Percentiles rank a stretch among this genome's conserved stretches.
These are phyloP conservation scores for Candolleomyces efflorescens DNA, from an alignment of 768 basidiomycete species.

Conservation along the genomic window DNA sequence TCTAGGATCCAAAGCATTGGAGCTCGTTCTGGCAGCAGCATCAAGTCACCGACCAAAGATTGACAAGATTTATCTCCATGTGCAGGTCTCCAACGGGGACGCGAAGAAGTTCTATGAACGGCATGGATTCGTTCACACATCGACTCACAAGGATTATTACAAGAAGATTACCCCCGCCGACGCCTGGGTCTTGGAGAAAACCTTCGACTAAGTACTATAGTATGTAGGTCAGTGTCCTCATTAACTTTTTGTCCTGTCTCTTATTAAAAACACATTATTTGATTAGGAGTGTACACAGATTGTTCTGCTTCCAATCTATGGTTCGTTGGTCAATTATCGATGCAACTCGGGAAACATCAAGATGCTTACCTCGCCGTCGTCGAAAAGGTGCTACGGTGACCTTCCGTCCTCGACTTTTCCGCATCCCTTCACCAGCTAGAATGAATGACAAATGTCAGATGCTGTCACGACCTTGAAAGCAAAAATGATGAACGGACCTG, in stretches of 20 bases:
- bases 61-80: conserved; percentile 74
- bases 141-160: conserved; percentile 74
- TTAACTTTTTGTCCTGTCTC: neutral
- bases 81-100: conserved; percentile 75
- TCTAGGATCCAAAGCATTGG: conserved; percentile 68
- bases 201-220: neutral
- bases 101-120: conserved; percentile 82
- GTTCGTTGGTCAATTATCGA: neutral
- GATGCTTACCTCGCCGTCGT: neutral
- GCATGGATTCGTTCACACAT: conserved; percentile 72
- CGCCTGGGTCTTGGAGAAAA: conserved; percentile 82
- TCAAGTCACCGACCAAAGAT: conserved; percentile 60
- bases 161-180: conserved; percentile 82
- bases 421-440: conserved; percentile 72
- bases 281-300: neutral
- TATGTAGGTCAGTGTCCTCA: neutral
- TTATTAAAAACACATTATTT: neutral
- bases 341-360: neutral
- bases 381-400: conserved; percentile 16
- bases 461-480: conserved; percentile 4
- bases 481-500: conserved; percentile 47
- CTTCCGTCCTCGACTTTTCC: conserved; percentile 61
- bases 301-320: neutral
- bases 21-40: conserved; percentile 64
- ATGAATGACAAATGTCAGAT: conserved; percentile 8